phyloP scores from a whole-genome alignment of 495 filamentous ascomycete genomes.

The Xeromyces bisporus region DNA sequence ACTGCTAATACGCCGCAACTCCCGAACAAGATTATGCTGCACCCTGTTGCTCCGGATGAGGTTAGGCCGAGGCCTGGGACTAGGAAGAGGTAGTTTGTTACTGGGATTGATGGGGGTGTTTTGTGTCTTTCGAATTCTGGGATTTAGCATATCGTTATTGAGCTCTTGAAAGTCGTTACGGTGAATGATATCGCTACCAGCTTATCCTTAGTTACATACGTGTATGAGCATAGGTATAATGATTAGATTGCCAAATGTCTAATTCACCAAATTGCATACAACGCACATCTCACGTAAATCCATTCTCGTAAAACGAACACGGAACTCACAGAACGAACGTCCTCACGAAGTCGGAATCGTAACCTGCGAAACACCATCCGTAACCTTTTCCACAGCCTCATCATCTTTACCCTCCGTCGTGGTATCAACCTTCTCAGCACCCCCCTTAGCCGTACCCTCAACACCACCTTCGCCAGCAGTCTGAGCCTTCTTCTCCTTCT shows the following conservation, averaged over 20 bases:
- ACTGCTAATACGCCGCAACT: slow-evolving; percentile 48
- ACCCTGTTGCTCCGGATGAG: slow-evolving; percentile 58
- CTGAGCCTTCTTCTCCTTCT: slow-evolving; percentile 35
- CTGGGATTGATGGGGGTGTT: slow-evolving; percentile 1
- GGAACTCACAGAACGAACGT: too few species aligned
- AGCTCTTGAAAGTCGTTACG: too few species aligned
- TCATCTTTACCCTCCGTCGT: slow-evolving; percentile 11
- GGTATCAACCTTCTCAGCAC: slow-evolving; percentile 11
- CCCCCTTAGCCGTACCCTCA: slow-evolving; percentile 22
- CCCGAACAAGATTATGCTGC: slow-evolving; percentile 75
- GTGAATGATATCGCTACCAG: too few species aligned
- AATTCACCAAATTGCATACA: too few species aligned
- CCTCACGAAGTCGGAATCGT: slow-evolving; percentile 22
- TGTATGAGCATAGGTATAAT: too few species aligned
- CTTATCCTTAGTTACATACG: too few species aligned
- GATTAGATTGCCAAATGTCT: too few species aligned
- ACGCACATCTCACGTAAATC: too few species aligned
- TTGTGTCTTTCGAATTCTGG: too few species aligned
- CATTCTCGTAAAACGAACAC: too few species aligned
- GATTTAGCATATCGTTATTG: too few species aligned
- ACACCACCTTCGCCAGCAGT: slow-evolving; percentile 5
- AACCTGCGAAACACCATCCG: slow-evolving; percentile 26
- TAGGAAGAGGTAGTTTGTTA: slow-evolving; percentile 47
- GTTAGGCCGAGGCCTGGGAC: slow-evolving; percentile 60
- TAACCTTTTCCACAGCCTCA: slow-evolving; percentile 22